phyloP scores from a whole-genome alignment of 768 basidiomycete species.

The Tephrocybe sp. region DNA sequence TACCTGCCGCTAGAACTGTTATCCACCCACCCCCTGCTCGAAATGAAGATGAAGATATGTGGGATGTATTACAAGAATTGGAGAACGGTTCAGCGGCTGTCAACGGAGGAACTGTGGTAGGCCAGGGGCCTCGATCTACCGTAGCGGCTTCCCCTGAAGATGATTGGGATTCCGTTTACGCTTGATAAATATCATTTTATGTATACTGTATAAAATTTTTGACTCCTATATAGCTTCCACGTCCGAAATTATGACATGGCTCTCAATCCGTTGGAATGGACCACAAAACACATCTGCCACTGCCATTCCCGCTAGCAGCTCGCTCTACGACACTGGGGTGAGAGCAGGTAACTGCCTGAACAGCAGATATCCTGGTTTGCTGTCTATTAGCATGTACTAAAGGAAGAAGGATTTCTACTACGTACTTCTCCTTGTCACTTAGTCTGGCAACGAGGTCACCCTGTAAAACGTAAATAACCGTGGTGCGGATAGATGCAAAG shows the following conservation, averaged over 20 bases:
- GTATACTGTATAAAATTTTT: constrained; percentile 1
- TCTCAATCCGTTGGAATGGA: constrained; percentile 46
- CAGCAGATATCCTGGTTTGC: constrained; percentile 64
- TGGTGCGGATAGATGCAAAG: neutral
- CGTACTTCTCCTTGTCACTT: constrained; percentile 56
- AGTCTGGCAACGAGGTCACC: constrained; percentile 71
- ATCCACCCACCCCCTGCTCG: neutral
- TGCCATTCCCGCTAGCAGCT: constrained; percentile 75
- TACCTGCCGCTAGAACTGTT: neutral
- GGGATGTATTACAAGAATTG: constrained; percentile 64
- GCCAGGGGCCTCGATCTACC: constrained; percentile 9
- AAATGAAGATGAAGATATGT: constrained; percentile 70
- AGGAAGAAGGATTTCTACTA: neutral
- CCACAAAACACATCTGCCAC: constrained; percentile 82
- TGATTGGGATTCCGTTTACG: constrained; percentile 70
- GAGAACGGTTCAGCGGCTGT: constrained; percentile 32
- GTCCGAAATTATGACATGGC: neutral
- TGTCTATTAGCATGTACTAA: neutral
- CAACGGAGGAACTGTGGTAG: neutral
- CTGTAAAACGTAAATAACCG: constrained; percentile 29
- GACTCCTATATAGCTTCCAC: neutral
- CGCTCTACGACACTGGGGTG: constrained; percentile 77
- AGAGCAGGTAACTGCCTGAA: constrained; percentile 89
- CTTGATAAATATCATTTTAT: constrained; percentile 23
- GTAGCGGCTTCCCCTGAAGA: constrained; percentile 31